Percentiles rank a stretch among this genome's conserved stretches.
These are phyloP conservation scores for Colletotrichum aenigma DNA, from an alignment of 2,329 filamentous ascomycete genomes.

Conservation along the genomic window DNA sequence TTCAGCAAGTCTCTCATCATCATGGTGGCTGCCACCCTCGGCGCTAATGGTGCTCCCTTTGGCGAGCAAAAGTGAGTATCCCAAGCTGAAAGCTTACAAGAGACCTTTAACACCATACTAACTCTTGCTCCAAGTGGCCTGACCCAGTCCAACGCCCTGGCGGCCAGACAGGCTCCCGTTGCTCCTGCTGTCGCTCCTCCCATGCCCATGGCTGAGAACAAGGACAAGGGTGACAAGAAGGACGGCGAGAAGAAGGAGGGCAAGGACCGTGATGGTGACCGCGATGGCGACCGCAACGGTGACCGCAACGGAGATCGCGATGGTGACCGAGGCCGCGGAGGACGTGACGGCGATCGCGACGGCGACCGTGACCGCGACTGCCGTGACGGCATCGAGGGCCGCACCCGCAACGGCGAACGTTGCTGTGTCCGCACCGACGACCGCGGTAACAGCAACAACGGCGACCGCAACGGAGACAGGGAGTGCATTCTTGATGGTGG, in stretches of 20 bases:
- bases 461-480: neutral
- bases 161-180: neutral
- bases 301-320: neutral
- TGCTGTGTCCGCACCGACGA: neutral
- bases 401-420: neutral
- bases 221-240: neutral
- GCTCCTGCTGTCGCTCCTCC: neutral
- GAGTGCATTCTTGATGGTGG: neutral
- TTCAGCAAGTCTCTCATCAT: slow-evolving; percentile 16
- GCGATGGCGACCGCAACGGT: neutral
- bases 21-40: slow-evolving; percentile 17
- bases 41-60: slow-evolving; percentile 11
- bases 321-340: neutral
- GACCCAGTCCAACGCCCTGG: neutral
- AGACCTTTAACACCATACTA: neutral
- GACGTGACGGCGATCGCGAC: neutral
- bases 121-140: neutral
- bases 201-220: neutral
- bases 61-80: neutral
- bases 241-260: neutral
- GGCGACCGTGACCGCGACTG: neutral
- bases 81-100: too few relatives aligned
- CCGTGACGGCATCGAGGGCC: neutral
- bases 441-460: neutral
- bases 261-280: neutral